Conservation (phyloP, 179 eudicot species). For the Nepenthes alata region DNA sequence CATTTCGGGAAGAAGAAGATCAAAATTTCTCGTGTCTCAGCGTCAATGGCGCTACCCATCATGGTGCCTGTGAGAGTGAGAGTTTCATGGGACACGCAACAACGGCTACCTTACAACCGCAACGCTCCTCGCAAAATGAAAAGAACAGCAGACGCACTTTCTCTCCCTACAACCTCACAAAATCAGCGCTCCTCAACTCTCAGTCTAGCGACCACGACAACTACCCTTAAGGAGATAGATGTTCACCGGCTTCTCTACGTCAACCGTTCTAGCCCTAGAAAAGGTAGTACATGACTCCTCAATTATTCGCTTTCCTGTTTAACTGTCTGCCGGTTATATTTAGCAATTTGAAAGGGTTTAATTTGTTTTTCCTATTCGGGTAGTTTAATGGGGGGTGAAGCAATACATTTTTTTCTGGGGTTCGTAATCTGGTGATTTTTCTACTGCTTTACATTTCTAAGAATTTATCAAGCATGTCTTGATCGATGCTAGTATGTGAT, state of each 20-base stretch:
- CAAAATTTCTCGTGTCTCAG: no score
- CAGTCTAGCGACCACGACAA: slow-evolving; percentile 3
- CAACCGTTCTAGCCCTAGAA: slow-evolving; percentile 9
- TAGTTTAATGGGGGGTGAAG: no score
- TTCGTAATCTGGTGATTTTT: no score
- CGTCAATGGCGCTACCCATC: slow-evolving; percentile 12
- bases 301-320: neutral
- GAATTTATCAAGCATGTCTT: no score
- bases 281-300: slow-evolving; percentile 25
- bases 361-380: no score
- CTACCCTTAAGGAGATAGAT: slow-evolving; percentile 18
- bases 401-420: neutral
- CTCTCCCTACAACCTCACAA: slow-evolving; percentile 3
- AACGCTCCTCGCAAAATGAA: slow-evolving; percentile 37
- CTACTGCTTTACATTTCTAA: no score
- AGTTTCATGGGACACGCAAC: slow-evolving; percentile 54
- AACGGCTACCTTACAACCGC: slow-evolving; percentile 58
- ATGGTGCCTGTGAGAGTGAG: slow-evolving; percentile 18
- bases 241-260: slow-evolving; percentile 42
- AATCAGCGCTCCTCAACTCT: slow-evolving; percentile 3
- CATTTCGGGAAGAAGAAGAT: no score
- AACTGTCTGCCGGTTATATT: no score
- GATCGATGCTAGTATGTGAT: no score
- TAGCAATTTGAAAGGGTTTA: no score
- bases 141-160: slow-evolving; percentile 14